Percentiles rank a stretch among this genome's conserved stretches.
These are phyloP conservation scores for Oxytropis ochrocephala DNA, from an alignment of 306 rosid genomes.

Conservation along the genomic window DNA sequence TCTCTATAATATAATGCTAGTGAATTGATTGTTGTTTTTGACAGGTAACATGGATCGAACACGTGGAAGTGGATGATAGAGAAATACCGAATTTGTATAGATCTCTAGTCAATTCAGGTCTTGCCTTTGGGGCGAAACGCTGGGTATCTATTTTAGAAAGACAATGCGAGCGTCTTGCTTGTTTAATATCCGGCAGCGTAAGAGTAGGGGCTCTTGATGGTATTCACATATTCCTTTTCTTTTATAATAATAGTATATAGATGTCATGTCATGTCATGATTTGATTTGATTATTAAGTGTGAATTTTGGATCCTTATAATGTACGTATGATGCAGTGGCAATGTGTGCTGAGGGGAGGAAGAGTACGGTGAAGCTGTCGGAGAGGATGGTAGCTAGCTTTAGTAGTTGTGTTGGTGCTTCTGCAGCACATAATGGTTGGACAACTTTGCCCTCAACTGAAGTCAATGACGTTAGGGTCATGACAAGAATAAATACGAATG, in stretches of 20 bases:
- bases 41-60: slow-evolving; percentile 86
- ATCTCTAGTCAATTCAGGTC: slow-evolving; percentile 49
- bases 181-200: slow-evolving; percentile 54
- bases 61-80: slow-evolving; percentile 64
- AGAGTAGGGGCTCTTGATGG: slow-evolving; percentile 57
- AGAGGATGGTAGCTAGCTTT: slow-evolving; percentile 77
- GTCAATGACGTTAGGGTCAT: slow-evolving; percentile 74
- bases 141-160: slow-evolving; percentile 74
- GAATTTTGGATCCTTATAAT: too few relatives aligned
- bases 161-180: slow-evolving; percentile 76
- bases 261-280: too few relatives aligned
- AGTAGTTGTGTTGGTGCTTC: slow-evolving; percentile 81
- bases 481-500: slow-evolving; percentile 72
- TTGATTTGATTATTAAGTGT: too few relatives aligned
- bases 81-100: slow-evolving; percentile 45
- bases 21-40: not conserved
- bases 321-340: slow-evolving; percentile 28
- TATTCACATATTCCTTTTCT: not conserved
- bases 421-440: slow-evolving; percentile 66
- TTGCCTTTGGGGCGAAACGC: slow-evolving; percentile 82
- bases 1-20: not conserved
- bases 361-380: slow-evolving; percentile 78
- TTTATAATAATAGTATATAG: too few relatives aligned
- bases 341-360: slow-evolving; percentile 73
- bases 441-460: slow-evolving; percentile 51